phyloP scores from a whole-genome alignment of 140 eudicot genomes.

The Cichorium intybus region DNA sequence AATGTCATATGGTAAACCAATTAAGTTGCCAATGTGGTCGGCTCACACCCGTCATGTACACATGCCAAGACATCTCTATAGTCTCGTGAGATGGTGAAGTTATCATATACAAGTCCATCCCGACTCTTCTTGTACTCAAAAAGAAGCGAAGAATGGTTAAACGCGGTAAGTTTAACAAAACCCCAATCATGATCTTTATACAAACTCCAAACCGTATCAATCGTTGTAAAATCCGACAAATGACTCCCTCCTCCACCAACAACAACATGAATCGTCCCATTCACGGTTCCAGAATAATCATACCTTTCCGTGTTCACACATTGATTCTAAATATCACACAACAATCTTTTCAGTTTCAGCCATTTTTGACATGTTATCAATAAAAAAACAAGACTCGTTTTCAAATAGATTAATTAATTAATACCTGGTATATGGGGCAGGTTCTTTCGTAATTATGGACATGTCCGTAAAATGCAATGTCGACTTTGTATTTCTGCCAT shows the following conservation, averaged over 20 bases:
- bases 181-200: conserved; percentile 47
- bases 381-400: neutral
- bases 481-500: conserved; percentile 65
- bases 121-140: conserved; percentile 53
- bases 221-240: conserved; percentile 32
- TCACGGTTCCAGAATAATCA: conserved; percentile 39
- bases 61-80: conserved; percentile 50
- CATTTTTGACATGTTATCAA: neutral
- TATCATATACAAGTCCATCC: conserved; percentile 41
- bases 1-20: neutral
- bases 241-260: conserved; percentile 57
- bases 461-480: conserved; percentile 58
- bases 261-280: conserved; percentile 49
- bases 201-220: conserved; percentile 43
- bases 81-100: conserved; percentile 39
- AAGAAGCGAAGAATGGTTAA: conserved; percentile 49
- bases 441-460: conserved; percentile 61
- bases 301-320: conserved; percentile 40
- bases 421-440: conserved; percentile 62
- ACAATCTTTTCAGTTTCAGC: neutral
- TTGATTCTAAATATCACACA: conserved; percentile 20
- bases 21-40: conserved; percentile 42
- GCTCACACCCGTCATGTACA: conserved; percentile 50
- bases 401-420: neutral
- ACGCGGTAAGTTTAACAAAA: conserved; percentile 47